phyloP scores from a whole-genome alignment of 1,284 basidiomycete species.

The Stereum hirsutum region DNA sequence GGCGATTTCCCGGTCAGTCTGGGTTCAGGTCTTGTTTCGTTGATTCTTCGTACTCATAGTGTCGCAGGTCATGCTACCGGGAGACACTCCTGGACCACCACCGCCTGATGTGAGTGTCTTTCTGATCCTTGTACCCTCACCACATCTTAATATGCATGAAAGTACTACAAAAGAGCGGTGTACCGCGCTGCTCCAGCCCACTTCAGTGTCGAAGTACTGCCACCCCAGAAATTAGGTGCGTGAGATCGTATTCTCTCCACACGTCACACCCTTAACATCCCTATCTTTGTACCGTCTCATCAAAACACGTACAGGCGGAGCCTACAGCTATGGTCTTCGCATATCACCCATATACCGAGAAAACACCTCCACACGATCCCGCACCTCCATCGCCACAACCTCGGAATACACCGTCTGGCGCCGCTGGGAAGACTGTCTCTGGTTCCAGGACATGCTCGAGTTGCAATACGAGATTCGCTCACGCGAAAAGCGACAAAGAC shows the following conservation, averaged over 20 bases:
- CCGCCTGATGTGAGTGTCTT: conserved; percentile 5
- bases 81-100: conserved; percentile 1
- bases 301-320: conserved; percentile 33
- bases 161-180: conserved; percentile 52
- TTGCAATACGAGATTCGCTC: conserved; percentile 52
- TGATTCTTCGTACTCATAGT: background rate
- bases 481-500: conserved; percentile 50
- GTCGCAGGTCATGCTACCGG: background rate
- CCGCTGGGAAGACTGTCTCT: conserved; percentile 72
- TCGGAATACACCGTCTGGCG: conserved; percentile 65
- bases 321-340: conserved; percentile 52
- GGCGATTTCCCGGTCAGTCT: too few relatives aligned
- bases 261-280: background rate
- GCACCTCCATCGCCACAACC: conserved; percentile 21
- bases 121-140: background rate
- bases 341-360: conserved; percentile 36
- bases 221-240: conserved; percentile 51
- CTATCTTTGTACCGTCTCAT: too few relatives aligned
- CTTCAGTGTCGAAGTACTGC: conserved; percentile 49
- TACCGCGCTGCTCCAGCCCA: conserved; percentile 45
- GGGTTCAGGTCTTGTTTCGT: too few relatives aligned
- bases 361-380: conserved; percentile 13
- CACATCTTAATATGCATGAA: background rate
- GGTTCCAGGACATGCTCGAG: conserved; percentile 63
- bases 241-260: background rate